These are phyloP conservation scores for Trichoderma harzianum DNA, from an alignment of 2,329 filamentous ascomycete species.

Conservation along the genomic window DNA sequence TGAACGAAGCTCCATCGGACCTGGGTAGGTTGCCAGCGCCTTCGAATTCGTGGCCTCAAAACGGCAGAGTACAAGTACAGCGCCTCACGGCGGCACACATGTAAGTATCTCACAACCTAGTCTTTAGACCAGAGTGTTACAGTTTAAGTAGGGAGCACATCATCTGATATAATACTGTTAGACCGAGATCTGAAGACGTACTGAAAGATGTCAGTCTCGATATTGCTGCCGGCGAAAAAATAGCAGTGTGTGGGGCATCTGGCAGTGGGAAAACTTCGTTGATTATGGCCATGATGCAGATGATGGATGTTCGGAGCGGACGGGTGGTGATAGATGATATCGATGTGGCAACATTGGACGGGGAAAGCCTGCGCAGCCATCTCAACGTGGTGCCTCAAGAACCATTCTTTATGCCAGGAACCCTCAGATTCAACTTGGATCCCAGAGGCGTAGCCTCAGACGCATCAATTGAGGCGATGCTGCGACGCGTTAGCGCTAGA, in stretches of 20 bases:
- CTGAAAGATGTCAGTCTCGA: slow-evolving; percentile 21
- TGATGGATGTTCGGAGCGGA: slow-evolving; percentile 36
- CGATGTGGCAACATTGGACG: neutral
- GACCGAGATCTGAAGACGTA: neutral
- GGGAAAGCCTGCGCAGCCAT: neutral
- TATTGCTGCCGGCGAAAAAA: slow-evolving; percentile 31
- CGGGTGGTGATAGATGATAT: slow-evolving; percentile 41
- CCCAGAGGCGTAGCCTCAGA: neutral
- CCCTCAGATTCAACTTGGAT: neutral
- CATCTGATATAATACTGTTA: neutral
- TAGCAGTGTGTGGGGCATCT: slow-evolving; percentile 37
- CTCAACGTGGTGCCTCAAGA: neutral
- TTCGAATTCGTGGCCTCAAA: neutral
- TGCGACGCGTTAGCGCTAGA: neutral
- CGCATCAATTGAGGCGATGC: neutral
- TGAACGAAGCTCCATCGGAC: slow-evolving; percentile 28
- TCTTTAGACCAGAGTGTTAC: neutral
- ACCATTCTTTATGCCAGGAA: neutral
- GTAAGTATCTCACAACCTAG: neutral
- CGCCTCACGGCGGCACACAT: neutral
- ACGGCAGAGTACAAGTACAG: neutral
- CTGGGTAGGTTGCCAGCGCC: neutral
- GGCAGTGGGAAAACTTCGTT: slow-evolving; percentile 44
- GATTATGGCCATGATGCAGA: slow-evolving; percentile 38
- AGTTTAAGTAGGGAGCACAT: neutral